A percentile compares a stretch with the other conserved stretches of the same genome.
phyloP scores from a whole-genome alignment of 305 asterid species.

The Plantago coronopus region DNA sequence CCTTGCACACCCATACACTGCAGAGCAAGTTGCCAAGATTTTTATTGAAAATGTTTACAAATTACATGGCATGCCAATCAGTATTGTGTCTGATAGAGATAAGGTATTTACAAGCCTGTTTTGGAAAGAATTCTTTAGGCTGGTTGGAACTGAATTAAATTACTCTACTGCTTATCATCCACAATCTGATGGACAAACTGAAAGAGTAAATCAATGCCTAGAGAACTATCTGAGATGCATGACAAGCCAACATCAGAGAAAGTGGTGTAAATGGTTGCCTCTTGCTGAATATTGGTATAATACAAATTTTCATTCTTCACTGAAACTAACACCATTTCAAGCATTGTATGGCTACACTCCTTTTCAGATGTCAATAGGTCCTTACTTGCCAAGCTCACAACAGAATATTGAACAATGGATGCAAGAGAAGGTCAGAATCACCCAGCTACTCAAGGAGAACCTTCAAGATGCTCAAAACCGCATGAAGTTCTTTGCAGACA shows the following conservation, averaged over 20 bases:
- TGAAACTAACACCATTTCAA: not conserved
- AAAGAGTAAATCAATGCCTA: no score
- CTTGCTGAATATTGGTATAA: not conserved
- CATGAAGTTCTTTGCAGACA: not conserved
- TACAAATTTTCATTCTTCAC: not conserved
- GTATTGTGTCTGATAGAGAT: no score
- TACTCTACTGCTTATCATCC: no score
- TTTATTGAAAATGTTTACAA: not conserved
- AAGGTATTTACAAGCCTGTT: no score
- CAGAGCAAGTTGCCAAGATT: not conserved
- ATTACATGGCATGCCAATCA: no score
- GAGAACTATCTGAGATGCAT: no score
- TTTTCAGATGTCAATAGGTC: not conserved
- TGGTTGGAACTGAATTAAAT: no score
- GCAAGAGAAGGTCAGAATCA: not conserved
- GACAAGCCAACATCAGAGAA: no score
- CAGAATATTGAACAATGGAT: not conserved
- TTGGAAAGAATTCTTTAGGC: no score
- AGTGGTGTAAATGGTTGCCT: no score
- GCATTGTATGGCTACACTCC: not conserved
- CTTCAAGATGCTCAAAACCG: not conserved
- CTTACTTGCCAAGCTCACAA: not conserved
- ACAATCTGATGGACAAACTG: no score
- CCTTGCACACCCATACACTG: not conserved
- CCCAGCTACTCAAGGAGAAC: not conserved